phyloP scores from a whole-genome alignment of 2,329 filamentous ascomycete species.

The Xylariaceae sp. region DNA sequence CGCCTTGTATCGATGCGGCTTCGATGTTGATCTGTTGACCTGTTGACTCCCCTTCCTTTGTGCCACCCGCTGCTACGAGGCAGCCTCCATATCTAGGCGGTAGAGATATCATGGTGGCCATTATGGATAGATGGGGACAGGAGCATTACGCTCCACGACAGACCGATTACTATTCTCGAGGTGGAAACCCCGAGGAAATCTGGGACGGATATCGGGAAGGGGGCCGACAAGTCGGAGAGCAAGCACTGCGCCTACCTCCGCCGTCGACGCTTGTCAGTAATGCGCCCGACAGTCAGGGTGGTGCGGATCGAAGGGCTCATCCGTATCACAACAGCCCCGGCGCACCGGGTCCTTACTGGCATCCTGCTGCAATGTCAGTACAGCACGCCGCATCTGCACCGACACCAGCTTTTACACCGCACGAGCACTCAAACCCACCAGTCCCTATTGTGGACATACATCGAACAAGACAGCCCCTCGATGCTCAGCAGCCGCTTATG shows the following conservation, averaged over 20 bases:
- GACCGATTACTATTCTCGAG: conserved; percentile 23
- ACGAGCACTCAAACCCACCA: conserved; percentile 14
- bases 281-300: conserved; percentile 16
- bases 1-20: neutral
- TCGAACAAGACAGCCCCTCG: conserved; percentile 15
- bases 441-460: conserved; percentile 16
- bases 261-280: conserved; percentile 24
- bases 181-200: conserved; percentile 21
- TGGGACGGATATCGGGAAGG: too few species aligned
- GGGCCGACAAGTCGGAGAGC: too few species aligned
- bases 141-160: conserved; percentile 26
- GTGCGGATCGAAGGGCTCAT: conserved; percentile 18
- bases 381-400: too few species aligned
- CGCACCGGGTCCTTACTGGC: conserved; percentile 20
- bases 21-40: conserved; percentile 2
- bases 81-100: conserved; percentile 19
- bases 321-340: conserved; percentile 16
- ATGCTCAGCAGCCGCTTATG: conserved; percentile 16
- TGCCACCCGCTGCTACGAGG: conserved; percentile 22
- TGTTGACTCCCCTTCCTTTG: conserved; percentile 5
- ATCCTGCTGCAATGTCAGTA: conserved; percentile 15
- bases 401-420: conserved; percentile 15
- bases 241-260: conserved; percentile 24
- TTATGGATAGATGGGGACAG: conserved; percentile 26
- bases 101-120: conserved; percentile 29